Conservation (phyloP, 2,329 filamentous ascomycete genomes). For the Xenoacremonium recifei region DNA sequence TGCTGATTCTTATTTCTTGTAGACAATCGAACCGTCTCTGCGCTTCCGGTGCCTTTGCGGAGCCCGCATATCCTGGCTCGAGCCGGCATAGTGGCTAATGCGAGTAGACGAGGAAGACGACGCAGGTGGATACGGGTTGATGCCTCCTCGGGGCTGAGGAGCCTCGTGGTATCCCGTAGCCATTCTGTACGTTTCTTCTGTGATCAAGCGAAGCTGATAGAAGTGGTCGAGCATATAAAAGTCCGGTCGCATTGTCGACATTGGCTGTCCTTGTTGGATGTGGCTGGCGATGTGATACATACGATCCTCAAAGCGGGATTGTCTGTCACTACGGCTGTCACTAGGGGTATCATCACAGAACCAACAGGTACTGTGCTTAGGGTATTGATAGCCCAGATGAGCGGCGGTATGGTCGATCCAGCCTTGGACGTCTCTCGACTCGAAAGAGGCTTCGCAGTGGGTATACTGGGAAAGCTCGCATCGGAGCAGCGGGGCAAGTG, state of each 20-base stretch:
- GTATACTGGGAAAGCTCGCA: slow-evolving; percentile 44
- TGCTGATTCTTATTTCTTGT: too few species aligned
- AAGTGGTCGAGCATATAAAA: slow-evolving; percentile 40
- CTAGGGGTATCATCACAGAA: slow-evolving; percentile 46
- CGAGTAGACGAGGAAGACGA: too few species aligned
- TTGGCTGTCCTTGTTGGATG: slow-evolving; percentile 28
- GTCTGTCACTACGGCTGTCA: slow-evolving; percentile 13
- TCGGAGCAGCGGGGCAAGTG: slow-evolving; percentile 2
- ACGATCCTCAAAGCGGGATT: slow-evolving; percentile 34
- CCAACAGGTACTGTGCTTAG: slow-evolving; percentile 43
- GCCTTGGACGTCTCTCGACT: slow-evolving; percentile 30
- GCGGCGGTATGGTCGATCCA: slow-evolving; percentile 49
- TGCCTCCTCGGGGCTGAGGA: slow-evolving; percentile 12
- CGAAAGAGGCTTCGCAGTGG: slow-evolving; percentile 38
- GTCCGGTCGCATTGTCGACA: slow-evolving; percentile 35
- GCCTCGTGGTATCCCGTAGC: slow-evolving; percentile 19
- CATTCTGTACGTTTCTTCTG: slow-evolving; percentile 16
- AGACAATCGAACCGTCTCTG: too few species aligned
- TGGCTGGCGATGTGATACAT: slow-evolving; percentile 52
- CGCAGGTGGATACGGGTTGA: too few species aligned
- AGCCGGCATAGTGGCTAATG: too few species aligned
- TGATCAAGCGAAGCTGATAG: slow-evolving; percentile 25
- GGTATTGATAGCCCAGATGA: slow-evolving; percentile 37
- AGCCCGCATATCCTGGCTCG: too few species aligned
- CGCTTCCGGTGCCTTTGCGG: too few species aligned